Percentiles rank a stretch among this genome's conserved stretches.
Conservation (phyloP, 495 filamentous ascomycete species). For the Acidiella bohemica region DNA sequence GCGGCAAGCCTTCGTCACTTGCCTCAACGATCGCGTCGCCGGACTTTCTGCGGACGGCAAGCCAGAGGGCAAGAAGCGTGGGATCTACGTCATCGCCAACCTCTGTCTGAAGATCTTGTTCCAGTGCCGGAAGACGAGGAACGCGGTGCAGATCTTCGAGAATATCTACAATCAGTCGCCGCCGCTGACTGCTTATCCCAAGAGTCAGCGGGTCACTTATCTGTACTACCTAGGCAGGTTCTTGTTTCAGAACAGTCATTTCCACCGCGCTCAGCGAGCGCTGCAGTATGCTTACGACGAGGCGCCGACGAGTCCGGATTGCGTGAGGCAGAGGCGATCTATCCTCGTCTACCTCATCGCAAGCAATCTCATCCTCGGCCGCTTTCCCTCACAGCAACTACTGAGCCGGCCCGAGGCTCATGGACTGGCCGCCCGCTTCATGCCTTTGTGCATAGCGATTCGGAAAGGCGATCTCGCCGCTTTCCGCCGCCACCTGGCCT, state of each 20-base stretch:
- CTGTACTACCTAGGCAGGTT: conserved; percentile 91
- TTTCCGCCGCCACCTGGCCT: conserved; percentile 49
- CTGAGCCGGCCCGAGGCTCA: conserved; percentile 58
- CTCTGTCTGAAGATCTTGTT: conserved; percentile 81
- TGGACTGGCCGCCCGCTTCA: conserved; percentile 56
- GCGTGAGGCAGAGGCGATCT: conserved; percentile 54
- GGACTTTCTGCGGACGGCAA: conserved; percentile 31
- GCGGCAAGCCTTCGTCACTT: conserved; percentile 80
- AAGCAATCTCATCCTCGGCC: conserved; percentile 69
- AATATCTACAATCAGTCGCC: conserved; percentile 77
- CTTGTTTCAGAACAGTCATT: conserved; percentile 68
- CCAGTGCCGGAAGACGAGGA: conserved; percentile 49
- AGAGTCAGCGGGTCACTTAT: conserved; percentile 80
- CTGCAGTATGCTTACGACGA: conserved; percentile 70
- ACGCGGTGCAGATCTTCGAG: conserved; percentile 75
- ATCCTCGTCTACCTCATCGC: conserved; percentile 80
- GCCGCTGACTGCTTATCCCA: conserved; percentile 63
- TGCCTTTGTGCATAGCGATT: conserved; percentile 61
- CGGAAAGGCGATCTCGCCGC: conserved; percentile 61
- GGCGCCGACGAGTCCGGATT: conserved; percentile 43
- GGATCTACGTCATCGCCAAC: conserved; percentile 84
- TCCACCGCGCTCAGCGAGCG: conserved; percentile 55
- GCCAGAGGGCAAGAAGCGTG: conserved; percentile 70
- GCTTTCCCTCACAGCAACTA: conserved; percentile 58
- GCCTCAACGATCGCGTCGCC: conserved; percentile 57